phyloP scores from a whole-genome alignment of 306 rosid genomes.

The Ormosia emarginata region DNA sequence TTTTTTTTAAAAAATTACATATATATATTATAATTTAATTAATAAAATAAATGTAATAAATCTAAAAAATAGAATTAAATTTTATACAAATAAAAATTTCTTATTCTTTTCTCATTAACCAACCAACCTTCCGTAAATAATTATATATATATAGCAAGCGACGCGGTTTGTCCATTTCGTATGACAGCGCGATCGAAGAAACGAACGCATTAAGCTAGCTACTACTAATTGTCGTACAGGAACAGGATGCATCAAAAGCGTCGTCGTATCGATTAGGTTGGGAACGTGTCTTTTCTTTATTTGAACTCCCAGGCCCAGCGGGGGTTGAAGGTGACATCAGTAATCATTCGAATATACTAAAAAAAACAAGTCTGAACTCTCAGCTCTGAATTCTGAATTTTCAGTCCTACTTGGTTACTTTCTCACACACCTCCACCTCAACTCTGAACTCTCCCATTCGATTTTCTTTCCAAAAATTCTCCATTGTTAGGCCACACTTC shows the following conservation, averaged over 20 bases:
- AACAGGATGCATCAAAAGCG: no score
- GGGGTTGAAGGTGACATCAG: conserved; percentile 1
- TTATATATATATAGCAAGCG: neutral
- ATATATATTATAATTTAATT: no score
- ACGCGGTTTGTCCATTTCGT: neutral
- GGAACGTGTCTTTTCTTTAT: neutral
- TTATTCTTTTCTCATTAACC: neutral
- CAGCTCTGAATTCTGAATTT: neutral
- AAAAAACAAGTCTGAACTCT: conserved; percentile 7
- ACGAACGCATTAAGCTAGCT: neutral
- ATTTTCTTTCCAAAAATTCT: neutral
- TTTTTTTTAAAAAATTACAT: no score
- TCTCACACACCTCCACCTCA: neutral
- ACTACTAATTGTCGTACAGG: no score
- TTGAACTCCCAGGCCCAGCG: neutral
- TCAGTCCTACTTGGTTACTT: conserved; percentile 17
- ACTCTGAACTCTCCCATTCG: neutral
- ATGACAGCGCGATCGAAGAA: neutral
- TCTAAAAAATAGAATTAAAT: no score
- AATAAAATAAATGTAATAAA: no score
- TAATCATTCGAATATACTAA: conserved; percentile 27
- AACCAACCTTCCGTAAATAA: neutral
- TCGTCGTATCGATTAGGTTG: conserved; percentile 19
- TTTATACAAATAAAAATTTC: no score
- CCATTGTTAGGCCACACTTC: neutral